Evolutionary conservation across 768 basidiomycete genomes (phyloP).

Genomic region (Megacollybia marginata): DNA sequence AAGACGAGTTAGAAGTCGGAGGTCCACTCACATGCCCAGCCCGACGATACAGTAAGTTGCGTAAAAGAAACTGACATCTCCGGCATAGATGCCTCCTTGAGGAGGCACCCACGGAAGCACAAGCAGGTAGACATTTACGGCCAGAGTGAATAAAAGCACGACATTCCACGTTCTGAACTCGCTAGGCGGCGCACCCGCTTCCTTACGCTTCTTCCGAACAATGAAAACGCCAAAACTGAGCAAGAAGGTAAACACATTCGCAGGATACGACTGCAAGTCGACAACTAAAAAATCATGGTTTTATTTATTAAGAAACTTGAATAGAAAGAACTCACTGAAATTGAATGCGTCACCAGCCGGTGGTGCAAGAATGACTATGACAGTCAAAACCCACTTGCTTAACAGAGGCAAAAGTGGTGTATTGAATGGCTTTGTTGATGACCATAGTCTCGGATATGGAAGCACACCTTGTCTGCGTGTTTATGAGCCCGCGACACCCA

Average conservation of each 20-base stretch:
- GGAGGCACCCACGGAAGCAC: conserved; percentile 36
- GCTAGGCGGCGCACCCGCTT: conserved; percentile 22
- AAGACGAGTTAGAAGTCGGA: neutral
- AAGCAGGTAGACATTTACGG: conserved; percentile 32
- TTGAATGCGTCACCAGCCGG: conserved; percentile 37
- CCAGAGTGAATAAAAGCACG: conserved; percentile 25
- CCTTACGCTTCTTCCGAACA: conserved; percentile 24
- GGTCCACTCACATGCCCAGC: conserved; percentile 22
- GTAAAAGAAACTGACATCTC: conserved; percentile 36
- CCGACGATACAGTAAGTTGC: conserved; percentile 34
- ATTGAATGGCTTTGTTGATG: conserved; percentile 42
- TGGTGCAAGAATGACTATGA: conserved; percentile 40
- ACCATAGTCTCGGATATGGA: conserved; percentile 43
- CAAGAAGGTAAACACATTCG: conserved; percentile 28
- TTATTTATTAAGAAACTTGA: too few species aligned
- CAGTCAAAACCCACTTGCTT: conserved; percentile 37
- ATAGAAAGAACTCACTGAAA: conserved; percentile 22
- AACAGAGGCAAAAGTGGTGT: conserved; percentile 40
- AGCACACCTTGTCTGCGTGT: conserved; percentile 37
- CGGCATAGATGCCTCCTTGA: conserved; percentile 26
- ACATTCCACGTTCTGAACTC: conserved; percentile 31
- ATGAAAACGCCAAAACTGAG: conserved; percentile 26
- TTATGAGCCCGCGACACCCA: neutral
- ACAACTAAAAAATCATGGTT: conserved; percentile 16
- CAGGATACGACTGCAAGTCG: conserved; percentile 32